A percentile compares a stretch with the other conserved stretches of the same genome.
Conservation (phyloP, 768 basidiomycete genomes). For the Daedaleopsis sinensis region DNA sequence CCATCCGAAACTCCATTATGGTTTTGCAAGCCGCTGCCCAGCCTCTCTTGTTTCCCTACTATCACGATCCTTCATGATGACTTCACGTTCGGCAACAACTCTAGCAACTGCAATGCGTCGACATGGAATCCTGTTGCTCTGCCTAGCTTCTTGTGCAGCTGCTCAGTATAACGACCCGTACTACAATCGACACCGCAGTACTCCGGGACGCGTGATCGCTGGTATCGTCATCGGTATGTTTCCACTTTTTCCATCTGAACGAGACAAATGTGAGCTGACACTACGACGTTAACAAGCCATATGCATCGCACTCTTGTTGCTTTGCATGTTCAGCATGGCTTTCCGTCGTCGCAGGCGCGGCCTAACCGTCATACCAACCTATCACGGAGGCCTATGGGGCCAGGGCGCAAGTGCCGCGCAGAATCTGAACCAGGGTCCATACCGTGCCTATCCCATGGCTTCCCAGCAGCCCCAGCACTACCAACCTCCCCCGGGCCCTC, state of each 20-base stretch:
- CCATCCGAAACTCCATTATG: too few relatives aligned
- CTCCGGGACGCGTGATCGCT: neutral
- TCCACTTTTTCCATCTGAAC: too few relatives aligned
- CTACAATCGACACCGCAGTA: neutral
- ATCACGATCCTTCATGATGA: too few relatives aligned
- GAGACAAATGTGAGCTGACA: neutral
- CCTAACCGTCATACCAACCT: conserved; percentile 6
- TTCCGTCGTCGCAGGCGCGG: conserved; percentile 17
- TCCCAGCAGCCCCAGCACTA: neutral
- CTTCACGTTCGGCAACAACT: too few relatives aligned
- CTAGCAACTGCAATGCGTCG: too few relatives aligned
- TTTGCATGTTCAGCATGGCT: conserved; percentile 5
- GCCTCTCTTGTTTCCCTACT: too few relatives aligned
- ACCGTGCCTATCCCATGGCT: conserved; percentile 1
- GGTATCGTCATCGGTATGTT: neutral
- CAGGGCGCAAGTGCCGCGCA: neutral
- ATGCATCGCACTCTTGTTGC: conserved; percentile 12
- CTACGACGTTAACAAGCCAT: conserved; percentile 6
- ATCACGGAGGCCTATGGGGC: neutral
- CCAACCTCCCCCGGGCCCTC: conserved; percentile 10
- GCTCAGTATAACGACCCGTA: too few relatives aligned
- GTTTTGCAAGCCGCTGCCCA: too few relatives aligned
- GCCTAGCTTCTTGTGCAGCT: too few relatives aligned
- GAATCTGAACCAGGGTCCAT: conserved; percentile 11
- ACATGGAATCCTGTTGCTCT: too few relatives aligned